Base-by-base conservation (phyloP, 140 eudicot genomes). In the Ambrosia hybrid region DNA sequence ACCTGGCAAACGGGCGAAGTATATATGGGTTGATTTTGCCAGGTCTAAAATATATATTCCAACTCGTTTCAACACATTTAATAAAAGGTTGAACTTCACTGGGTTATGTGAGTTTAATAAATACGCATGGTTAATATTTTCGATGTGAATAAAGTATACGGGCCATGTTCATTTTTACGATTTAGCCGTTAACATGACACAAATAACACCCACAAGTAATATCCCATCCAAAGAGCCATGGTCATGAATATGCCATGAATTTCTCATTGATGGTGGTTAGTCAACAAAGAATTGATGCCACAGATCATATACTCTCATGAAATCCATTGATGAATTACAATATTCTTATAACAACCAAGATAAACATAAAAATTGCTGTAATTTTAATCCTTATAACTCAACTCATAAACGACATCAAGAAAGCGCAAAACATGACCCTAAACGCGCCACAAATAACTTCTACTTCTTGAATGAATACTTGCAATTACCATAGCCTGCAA, bases 401-500 rank as follows among this genome's bases (percentile, higher is more conserved):
- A 6, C 34, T 5, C 1, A 38, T 38, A 68, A 9, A 30, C 16
- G 43, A 33, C 43, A 60, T 30, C 43, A 53, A 13, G 21, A 53
- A 53, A 53, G 59, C 17, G 59, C 21, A 21, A 12, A 41, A 17
- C 37, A 14, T 6, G 52, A 8, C 8, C 53, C 53, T 30, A 3
- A 48, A 48, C 53, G 53, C 11, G n/a, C 14, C 53, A 48, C 53
- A 48, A 6, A 8, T 41, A 41, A 41, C 46, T 6, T 41, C 69
- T 75, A 81, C 33, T 57, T 38, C 13, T 15, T 39, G 38, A 0
- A 79, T 2, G 49, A 49, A 11, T 60, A 82, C 67, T 14, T 67
- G 51, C 86, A 82, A 57, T 64, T 57, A 4, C 71, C 80, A 33
- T 46, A 82, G 70, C 86, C 86, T 82, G 80, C 77, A 73, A 77